Evolutionary conservation across 768 basidiomycete species (phyloP).

Genomic region (Royoungia palumana): DNA sequence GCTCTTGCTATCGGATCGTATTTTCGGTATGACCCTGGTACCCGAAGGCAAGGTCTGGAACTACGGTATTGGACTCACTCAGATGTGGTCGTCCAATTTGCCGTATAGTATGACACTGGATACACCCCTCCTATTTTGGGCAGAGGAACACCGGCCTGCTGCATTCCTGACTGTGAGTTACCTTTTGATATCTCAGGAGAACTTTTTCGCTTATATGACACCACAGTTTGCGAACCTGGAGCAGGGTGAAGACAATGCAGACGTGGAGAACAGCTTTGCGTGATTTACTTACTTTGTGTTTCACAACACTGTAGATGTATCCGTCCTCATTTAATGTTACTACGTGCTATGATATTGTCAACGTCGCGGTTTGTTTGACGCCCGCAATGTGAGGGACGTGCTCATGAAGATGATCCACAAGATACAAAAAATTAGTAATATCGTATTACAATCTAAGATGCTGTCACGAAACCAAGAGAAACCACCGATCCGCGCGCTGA

Average conservation of each 20-base stretch:
- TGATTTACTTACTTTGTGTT: conserved; percentile 37
- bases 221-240: conserved; percentile 84
- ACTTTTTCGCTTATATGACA: conserved; percentile 1
- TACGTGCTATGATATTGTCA: too few species aligned
- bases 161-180: conserved; percentile 84
- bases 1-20: conserved; percentile 89
- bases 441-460: conserved; percentile 32
- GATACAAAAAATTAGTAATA: conserved; percentile 15
- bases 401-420: conserved; percentile 1
- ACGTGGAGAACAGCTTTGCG: conserved; percentile 93
- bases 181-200: not conserved
- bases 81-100: conserved; percentile 81
- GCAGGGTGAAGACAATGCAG: conserved; percentile 87
- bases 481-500: conserved; percentile 48
- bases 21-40: conserved; percentile 93
- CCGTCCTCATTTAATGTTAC: not conserved
- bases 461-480: conserved; percentile 48
- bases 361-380: too few species aligned
- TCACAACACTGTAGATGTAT: conserved; percentile 17
- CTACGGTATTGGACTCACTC: conserved; percentile 91
- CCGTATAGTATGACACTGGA: conserved; percentile 83
- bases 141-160: conserved; percentile 89
- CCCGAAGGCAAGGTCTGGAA: conserved; percentile 97
- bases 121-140: conserved; percentile 95
- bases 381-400: too few species aligned